phyloP scores from a whole-genome alignment of 2,329 filamentous ascomycete genomes.

The Emergomyces orientalis region DNA sequence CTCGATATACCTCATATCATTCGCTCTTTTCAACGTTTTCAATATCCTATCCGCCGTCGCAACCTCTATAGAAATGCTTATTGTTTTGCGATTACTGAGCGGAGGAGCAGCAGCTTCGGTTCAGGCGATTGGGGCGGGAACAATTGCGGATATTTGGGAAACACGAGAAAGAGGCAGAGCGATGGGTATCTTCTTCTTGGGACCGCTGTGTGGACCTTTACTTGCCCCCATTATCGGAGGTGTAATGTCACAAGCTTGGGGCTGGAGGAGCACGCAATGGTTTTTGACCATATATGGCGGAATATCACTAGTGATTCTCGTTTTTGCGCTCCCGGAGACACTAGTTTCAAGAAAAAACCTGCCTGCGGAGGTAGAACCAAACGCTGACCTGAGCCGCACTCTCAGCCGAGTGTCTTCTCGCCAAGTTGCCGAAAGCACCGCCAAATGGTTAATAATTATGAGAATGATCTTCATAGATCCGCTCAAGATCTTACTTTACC shows the following conservation, averaged over 20 bases:
- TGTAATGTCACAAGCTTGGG: slow-evolving; percentile 55
- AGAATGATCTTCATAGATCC: slow-evolving; percentile 63
- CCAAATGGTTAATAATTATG: slow-evolving; percentile 45
- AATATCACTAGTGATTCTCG: slow-evolving; percentile 31
- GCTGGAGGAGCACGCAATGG: slow-evolving; percentile 72
- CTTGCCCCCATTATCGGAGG: slow-evolving; percentile 70
- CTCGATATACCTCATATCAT: slow-evolving; percentile 69
- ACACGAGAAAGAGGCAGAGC: slow-evolving; percentile 60
- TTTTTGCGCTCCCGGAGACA: slow-evolving; percentile 40
- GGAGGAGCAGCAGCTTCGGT: slow-evolving; percentile 72
- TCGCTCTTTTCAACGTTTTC: slow-evolving; percentile 62
- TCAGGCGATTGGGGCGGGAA: slow-evolving; percentile 73
- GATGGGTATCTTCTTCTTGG: slow-evolving; percentile 79
- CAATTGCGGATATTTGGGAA: slow-evolving; percentile 75
- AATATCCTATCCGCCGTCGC: slow-evolving; percentile 60
- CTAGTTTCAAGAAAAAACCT: slow-evolving; percentile 25
- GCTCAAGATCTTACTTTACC: slow-evolving; percentile 57
- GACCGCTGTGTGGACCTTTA: slow-evolving; percentile 64
- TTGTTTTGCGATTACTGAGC: slow-evolving; percentile 62
- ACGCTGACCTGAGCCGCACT: slow-evolving; percentile 11
- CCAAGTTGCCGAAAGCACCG: slow-evolving; percentile 51
- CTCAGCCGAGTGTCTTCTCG: slow-evolving; percentile 50
- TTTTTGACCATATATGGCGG: slow-evolving; percentile 63
- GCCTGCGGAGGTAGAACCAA: slow-evolving; percentile 20
- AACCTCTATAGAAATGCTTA: slow-evolving; percentile 63